A percentile compares a stretch with the other conserved stretches of the same genome.
These are phyloP conservation scores for Penicillium digitatum DNA, from an alignment of 2,329 filamentous ascomycete genomes.

Conservation along the genomic window DNA sequence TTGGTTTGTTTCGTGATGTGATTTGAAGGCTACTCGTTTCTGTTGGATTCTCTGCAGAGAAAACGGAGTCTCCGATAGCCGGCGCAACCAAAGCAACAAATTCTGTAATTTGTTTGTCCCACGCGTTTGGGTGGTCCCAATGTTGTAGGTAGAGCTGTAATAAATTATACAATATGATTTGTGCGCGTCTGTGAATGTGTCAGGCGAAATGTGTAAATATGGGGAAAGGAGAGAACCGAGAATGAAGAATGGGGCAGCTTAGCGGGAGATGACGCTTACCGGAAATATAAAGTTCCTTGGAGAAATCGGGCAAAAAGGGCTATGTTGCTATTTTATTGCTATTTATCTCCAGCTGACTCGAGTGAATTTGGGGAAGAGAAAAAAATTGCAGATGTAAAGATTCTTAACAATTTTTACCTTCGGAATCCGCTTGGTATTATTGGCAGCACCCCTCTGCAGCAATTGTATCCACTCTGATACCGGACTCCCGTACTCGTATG, in stretches of 20 bases:
- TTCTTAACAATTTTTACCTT: conserved; percentile 5
- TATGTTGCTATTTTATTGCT: neutral
- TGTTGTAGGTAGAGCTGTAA: neutral
- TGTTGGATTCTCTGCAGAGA: neutral
- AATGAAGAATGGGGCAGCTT: neutral
- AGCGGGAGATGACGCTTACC: conserved; percentile 1
- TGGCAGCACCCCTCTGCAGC: neutral
- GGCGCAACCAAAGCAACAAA: neutral
- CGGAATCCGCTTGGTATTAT: conserved; percentile 5
- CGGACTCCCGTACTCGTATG: neutral
- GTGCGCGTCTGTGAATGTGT: neutral
- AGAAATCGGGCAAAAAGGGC: neutral
- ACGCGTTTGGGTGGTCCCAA: neutral
- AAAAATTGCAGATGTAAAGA: neutral
- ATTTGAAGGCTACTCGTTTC: neutral
- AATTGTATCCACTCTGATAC: conserved; percentile 3
- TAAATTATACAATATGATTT: neutral
- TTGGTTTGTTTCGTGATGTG: neutral
- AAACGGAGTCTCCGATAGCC: conserved; percentile 8
- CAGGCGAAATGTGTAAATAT: neutral
- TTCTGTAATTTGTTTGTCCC: neutral
- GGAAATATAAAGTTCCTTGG: neutral
- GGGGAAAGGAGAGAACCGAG: neutral
- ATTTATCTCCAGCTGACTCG: neutral
- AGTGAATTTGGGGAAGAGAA: neutral